Base-by-base conservation (phyloP, 768 basidiomycete genomes). In the Polyporus arcularius region DNA sequence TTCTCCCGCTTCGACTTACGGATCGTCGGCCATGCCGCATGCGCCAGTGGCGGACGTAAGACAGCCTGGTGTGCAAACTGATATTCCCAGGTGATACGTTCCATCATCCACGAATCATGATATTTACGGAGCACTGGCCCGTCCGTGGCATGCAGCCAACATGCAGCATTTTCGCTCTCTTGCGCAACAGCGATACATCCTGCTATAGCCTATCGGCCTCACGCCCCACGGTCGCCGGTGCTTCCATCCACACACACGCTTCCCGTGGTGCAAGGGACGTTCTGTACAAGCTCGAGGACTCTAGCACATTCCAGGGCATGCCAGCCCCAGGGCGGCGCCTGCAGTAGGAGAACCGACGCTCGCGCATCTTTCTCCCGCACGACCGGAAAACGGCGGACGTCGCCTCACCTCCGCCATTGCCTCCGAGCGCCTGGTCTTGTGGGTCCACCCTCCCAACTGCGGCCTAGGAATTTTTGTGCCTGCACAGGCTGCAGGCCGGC, bases 341-440 rank as follows among this genome's bases (percentile, higher is more conserved):
- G 21, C 21, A 26, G 1, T 1, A 26, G 21, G 21, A 26, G 21
- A 26, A 42, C 30, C 46, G 16, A 31, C 53, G n/a, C 40, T 4
- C 41, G 53, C 39, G 35, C 55, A 56, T 61, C 60, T 56, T 40
- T 55, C 15, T 53, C 49, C 55, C 35, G 50, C 60, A 30, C 60
- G 28, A 56, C 60, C 54, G 55, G 60, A 40, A 40, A 53, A 47
- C 7, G 26, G 49, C 16, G 28, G 55, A 42, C 32, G 46, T 30
- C 39, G 52, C 18, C 58, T 28, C 38, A 45, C 35, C 51, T 8
- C 12, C 43, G 12, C 26, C 26, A 14, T 14, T 21, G 21, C 46
- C 31, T 16, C 32, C 40, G 9, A 51, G 42, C 42, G 42, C 42
- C 18, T 43, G 42, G 1, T 18, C 15, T 43, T 43, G 42, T 43